Evolutionary conservation across 2,329 filamentous ascomycete genomes (phyloP).

Genomic region (Fusarium euwallaceae): DNA sequence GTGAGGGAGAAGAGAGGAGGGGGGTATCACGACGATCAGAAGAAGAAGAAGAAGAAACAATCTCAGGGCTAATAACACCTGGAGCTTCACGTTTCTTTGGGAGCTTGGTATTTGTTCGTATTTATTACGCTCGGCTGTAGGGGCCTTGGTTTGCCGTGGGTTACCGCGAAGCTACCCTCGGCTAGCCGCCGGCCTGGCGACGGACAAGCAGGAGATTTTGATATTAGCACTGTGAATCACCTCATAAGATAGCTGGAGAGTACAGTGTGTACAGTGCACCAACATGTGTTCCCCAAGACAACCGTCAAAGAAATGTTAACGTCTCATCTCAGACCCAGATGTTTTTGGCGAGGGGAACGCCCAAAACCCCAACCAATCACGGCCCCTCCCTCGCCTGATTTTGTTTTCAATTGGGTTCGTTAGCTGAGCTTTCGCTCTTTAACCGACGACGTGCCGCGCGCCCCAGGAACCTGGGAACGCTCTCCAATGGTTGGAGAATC

Average conservation of each 20-base stretch:
- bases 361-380: slow-evolving; percentile 19
- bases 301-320: background rate
- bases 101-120: slow-evolving; percentile 33
- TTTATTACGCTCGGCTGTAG: slow-evolving; percentile 47
- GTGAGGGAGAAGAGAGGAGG: slow-evolving; percentile 3
- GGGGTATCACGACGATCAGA: slow-evolving; percentile 34
- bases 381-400: slow-evolving; percentile 3
- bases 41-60: slow-evolving; percentile 10
- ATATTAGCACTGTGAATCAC: slow-evolving; percentile 6
- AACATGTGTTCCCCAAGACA: slow-evolving; percentile 2
- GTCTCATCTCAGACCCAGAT: slow-evolving; percentile 3
- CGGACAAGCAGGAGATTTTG: background rate
- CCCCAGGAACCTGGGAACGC: slow-evolving; percentile 1
- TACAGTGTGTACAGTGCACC: slow-evolving; percentile 10
- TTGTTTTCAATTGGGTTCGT: slow-evolving; percentile 14
- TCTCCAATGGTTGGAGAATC: slow-evolving; percentile 17
- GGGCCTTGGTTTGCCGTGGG: slow-evolving; percentile 39
- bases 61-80: slow-evolving; percentile 24
- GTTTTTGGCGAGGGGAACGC: slow-evolving; percentile 23
- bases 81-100: slow-evolving; percentile 22
- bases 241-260: accelerated
- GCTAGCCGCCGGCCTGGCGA: slow-evolving; percentile 41
- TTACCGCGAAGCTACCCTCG: slow-evolving; percentile 47
- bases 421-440: background rate
- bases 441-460: slow-evolving; percentile 18